These are phyloP conservation scores for Chytriomyces sp. DNA, from an alignment of 192 early-diverging fungal genomes.

Conservation along the genomic window DNA sequence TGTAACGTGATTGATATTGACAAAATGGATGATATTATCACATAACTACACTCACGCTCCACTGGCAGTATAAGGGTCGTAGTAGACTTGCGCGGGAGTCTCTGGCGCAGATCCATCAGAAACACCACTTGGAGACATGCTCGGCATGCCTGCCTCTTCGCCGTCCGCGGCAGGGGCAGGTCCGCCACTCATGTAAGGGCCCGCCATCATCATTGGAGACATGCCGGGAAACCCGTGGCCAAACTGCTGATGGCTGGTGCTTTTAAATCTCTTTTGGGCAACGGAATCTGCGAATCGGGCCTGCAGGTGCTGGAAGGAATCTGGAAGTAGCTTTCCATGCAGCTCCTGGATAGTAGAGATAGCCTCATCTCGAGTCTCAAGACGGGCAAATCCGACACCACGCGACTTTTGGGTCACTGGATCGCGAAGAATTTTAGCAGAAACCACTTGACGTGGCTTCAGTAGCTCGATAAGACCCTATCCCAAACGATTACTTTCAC, in stretches of 20 bases:
- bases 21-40: background rate
- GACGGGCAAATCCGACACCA: slow-evolving; percentile 80
- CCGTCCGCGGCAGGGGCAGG: background rate
- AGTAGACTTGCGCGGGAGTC: slow-evolving; percentile 3
- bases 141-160: background rate
- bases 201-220: background rate
- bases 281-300: slow-evolving; percentile 79
- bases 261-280: slow-evolving; percentile 77
- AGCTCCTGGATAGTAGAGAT: slow-evolving; percentile 66
- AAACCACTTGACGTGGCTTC: slow-evolving; percentile 64
- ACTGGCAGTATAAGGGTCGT: background rate
- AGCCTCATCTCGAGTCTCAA: slow-evolving; percentile 73
- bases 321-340: slow-evolving; percentile 61
- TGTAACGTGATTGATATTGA: background rate
- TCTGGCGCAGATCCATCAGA: background rate
- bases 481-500: slow-evolving; percentile 7
- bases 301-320: slow-evolving; percentile 65
- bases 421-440: slow-evolving; percentile 75
- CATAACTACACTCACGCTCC: background rate
- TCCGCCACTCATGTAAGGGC: background rate
- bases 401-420: slow-evolving; percentile 61
- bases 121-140: background rate
- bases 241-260: slow-evolving; percentile 20
- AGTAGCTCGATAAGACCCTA: slow-evolving; percentile 65
- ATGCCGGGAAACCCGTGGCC: background rate